These are phyloP conservation scores for Apiosordaria backusii DNA, from an alignment of 495 filamentous ascomycete genomes.

Conservation along the genomic window DNA sequence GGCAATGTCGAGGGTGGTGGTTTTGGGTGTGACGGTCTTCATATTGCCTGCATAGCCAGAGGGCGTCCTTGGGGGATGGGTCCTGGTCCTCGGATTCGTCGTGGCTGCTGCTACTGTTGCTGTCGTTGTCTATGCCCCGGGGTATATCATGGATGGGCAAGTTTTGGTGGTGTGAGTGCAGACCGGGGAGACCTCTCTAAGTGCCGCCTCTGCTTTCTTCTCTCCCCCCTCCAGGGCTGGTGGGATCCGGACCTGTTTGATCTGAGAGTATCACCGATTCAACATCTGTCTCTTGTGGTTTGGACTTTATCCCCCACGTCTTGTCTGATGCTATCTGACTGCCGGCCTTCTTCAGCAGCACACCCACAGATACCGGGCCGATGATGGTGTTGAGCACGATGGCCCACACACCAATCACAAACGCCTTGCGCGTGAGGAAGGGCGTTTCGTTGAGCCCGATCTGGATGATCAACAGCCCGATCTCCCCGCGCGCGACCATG, in stretches of 20 bases:
- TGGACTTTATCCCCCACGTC: slow-evolving; percentile 26
- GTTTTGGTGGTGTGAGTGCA: not conserved
- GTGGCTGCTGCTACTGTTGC: not conserved
- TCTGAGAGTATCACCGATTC: not conserved
- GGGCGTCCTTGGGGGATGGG: not conserved
- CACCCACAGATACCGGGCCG: slow-evolving; percentile 66
- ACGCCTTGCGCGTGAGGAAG: slow-evolving; percentile 37
- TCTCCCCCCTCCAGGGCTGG: not conserved
- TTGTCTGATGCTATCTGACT: slow-evolving; percentile 17
- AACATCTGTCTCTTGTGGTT: slow-evolving; percentile 2
- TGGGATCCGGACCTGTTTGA: not conserved
- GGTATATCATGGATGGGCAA: not conserved
- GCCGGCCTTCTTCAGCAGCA: slow-evolving; percentile 49
- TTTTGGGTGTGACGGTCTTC: not conserved
- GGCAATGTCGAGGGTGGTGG: too few species aligned
- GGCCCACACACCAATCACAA: slow-evolving; percentile 70
- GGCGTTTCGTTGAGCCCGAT: slow-evolving; percentile 46
- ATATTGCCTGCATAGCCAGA: not conserved
- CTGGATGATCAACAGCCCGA: slow-evolving; percentile 74
- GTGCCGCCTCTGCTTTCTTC: not conserved
- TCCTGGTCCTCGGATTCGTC: not conserved
- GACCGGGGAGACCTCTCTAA: not conserved
- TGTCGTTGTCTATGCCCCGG: not conserved
- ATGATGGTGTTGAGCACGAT: slow-evolving; percentile 70
- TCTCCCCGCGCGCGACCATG: slow-evolving; percentile 76